Conservation (phyloP, 2,329 filamentous ascomycete species). For the Stylonectria norvegica region DNA sequence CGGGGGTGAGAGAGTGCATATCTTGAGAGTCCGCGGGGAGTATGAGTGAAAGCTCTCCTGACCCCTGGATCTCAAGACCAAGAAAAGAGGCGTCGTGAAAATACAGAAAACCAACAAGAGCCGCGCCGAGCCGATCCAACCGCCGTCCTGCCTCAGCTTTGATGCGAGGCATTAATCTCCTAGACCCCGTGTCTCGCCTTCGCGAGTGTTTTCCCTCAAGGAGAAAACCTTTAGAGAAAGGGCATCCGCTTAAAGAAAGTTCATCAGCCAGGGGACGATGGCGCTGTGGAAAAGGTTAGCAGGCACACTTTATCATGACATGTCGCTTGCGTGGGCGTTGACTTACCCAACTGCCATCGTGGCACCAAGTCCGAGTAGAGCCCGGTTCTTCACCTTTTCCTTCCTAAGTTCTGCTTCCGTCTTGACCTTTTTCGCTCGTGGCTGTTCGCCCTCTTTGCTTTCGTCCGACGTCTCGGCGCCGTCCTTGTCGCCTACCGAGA, state of each 20-base stretch:
- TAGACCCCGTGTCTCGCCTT: not conserved
- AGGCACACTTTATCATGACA: not conserved
- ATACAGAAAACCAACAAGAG: conserved; percentile 19
- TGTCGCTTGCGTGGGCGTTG: conserved; percentile 2
- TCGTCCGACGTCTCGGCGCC: conserved; percentile 29
- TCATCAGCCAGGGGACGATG: conserved; percentile 51
- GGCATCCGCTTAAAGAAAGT: conserved; percentile 41
- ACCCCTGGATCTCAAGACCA: conserved; percentile 16
- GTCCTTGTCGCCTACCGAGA: conserved; percentile 62
- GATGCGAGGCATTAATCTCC: conserved; percentile 5
- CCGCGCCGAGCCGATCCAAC: conserved; percentile 30
- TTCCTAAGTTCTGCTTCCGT: conserved; percentile 79
- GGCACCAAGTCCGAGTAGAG: conserved; percentile 79
- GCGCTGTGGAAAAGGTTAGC: conserved; percentile 34
- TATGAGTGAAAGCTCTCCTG: too few relatives aligned
- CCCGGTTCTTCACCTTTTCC: conserved; percentile 81
- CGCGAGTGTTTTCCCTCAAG: not conserved
- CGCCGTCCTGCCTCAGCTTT: conserved; percentile 22
- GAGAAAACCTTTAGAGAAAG: conserved; percentile 5
- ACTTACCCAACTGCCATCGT: conserved; percentile 90
- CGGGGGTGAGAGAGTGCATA: too few relatives aligned
- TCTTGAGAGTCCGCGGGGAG: too few relatives aligned
- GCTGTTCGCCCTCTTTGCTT: conserved; percentile 42
- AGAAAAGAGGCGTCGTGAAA: conserved; percentile 11
- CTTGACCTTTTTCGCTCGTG: conserved; percentile 71